These are phyloP conservation scores for Silybum marianum DNA, from an alignment of 129 eudicot species.

Conservation along the genomic window DNA sequence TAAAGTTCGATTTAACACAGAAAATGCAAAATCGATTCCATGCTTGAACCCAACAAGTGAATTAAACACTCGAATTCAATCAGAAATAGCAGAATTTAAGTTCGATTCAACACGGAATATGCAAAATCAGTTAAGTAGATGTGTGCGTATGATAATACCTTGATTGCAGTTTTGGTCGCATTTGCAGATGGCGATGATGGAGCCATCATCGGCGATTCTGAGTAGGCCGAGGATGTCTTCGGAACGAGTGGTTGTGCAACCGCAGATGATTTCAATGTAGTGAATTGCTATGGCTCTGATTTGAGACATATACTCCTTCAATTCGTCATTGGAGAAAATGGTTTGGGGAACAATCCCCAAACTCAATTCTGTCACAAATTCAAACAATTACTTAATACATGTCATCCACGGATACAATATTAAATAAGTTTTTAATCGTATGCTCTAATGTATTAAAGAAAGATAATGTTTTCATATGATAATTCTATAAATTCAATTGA, in stretches of 20 bases:
- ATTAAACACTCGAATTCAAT: neutral
- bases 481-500: too few species aligned
- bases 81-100: too few species aligned
- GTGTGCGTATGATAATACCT: neutral
- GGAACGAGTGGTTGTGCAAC: neutral
- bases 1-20: too few species aligned
- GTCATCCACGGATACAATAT: too few species aligned
- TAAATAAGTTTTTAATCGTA: too few species aligned
- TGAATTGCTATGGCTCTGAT: neutral
- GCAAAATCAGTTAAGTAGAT: neutral
- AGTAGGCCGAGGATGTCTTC: neutral
- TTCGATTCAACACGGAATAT: too few species aligned
- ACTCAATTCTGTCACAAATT: neutral
- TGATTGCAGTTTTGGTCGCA: neutral
- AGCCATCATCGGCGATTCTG: neutral
- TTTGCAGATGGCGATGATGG: neutral
- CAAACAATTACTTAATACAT: neutral
- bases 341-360: neutral
- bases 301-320: neutral
- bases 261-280: neutral
- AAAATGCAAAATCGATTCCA: neutral
- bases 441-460: too few species aligned
- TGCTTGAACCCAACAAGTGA: neutral
- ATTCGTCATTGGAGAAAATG: conserved; percentile 4
- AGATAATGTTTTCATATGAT: too few species aligned